Conservation (phyloP, 1,139 yeast species). For the Arxiozyma slooffiae region DNA sequence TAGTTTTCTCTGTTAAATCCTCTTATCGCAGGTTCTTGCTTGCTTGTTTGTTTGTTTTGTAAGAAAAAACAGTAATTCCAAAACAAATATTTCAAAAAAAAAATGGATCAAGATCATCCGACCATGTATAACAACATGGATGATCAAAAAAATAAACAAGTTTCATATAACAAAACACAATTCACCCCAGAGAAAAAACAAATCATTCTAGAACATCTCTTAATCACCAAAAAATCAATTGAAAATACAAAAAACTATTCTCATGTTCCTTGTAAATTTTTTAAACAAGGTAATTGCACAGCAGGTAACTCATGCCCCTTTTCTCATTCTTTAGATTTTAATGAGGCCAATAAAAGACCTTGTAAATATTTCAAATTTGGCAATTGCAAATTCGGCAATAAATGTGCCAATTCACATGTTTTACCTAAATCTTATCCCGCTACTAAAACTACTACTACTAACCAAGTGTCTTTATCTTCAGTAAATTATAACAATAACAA, state of each 20-base stretch:
- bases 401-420: slow-evolving; percentile 88
- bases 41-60: too few species aligned
- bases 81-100: too few species aligned
- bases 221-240: too few species aligned
- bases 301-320: slow-evolving; percentile 85
- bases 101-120: background rate
- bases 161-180: too few species aligned
- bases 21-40: too few species aligned
- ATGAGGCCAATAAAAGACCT: slow-evolving; percentile 51
- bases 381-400: slow-evolving; percentile 80
- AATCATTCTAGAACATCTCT: too few species aligned
- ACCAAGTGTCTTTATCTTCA: background rate
- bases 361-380: slow-evolving; percentile 93
- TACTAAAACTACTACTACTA: background rate
- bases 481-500: background rate
- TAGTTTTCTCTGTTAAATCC: too few species aligned
- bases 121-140: background rate
- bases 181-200: too few species aligned
- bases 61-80: too few species aligned
- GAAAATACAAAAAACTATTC: slow-evolving; percentile 34
- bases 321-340: slow-evolving; percentile 52
- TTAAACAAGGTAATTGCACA: slow-evolving; percentile 79
- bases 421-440: too few species aligned
- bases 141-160: too few species aligned
- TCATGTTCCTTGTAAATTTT: slow-evolving; percentile 95